Conservation (phyloP, 164 flowering plant species). For the Nelumbo lutea region DNA sequence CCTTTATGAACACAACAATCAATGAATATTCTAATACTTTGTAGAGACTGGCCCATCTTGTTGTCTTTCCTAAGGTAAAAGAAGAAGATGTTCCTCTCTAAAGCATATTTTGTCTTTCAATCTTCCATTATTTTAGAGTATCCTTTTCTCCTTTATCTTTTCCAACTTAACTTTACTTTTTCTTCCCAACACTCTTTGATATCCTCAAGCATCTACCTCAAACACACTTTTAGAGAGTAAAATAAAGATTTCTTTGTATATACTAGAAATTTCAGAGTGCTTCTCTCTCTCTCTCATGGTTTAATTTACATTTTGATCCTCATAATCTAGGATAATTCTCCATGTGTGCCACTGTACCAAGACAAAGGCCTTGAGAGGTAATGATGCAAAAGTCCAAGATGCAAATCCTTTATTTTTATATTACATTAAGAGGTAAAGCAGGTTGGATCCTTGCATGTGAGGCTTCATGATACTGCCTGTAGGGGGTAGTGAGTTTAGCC, state of each 20-base stretch:
- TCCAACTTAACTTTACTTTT: conserved; percentile 9
- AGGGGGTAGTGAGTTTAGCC: conserved; percentile 2
- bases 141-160: conserved; percentile 15
- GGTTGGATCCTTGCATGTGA: conserved; percentile 27
- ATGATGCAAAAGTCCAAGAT: conserved; percentile 31
- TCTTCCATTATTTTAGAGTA: conserved; percentile 7
- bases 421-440: conserved; percentile 12
- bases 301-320: conserved; percentile 3
- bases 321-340: conserved; percentile 1
- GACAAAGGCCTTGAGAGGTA: conserved; percentile 23
- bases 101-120: conserved; percentile 32
- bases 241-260: conserved; percentile 14
- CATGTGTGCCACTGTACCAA: neutral
- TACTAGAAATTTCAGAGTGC: conserved; percentile 6
- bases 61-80: conserved; percentile 21
- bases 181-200: conserved; percentile 8
- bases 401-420: conserved; percentile 10
- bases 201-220: conserved; percentile 17
- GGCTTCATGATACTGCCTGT: conserved; percentile 23
- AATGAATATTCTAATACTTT: conserved; percentile 19
- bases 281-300: neutral
- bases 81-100: conserved; percentile 16
- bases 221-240: conserved; percentile 5
- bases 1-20: conserved; percentile 16
- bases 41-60: conserved; percentile 21